Evolutionary conservation across 805 yeast genomes (phyloP).

Genomic region (Barnettozyma salicaria): DNA sequence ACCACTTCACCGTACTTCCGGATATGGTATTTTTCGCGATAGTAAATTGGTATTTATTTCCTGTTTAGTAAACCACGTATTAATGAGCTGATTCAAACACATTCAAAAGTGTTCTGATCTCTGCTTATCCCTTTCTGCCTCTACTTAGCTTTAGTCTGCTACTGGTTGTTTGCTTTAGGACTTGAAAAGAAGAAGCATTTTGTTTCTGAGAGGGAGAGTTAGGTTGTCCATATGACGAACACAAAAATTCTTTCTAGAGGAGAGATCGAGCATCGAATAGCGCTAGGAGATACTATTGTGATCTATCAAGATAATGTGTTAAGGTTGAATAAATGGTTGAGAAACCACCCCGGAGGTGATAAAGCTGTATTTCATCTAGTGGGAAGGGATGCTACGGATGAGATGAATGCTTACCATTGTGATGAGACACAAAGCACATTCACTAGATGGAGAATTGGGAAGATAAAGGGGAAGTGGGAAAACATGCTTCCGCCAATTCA

Average conservation of each 20-base stretch:
- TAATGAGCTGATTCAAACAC: too few species aligned
- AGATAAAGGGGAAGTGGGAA: conserved; percentile 58
- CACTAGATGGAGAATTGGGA: conserved; percentile 58
- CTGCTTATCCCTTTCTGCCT: neutral
- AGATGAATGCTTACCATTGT: conserved; percentile 78
- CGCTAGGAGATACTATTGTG: conserved; percentile 63
- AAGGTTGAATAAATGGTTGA: conserved; percentile 64
- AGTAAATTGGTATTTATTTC: too few species aligned
- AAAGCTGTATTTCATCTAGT: conserved; percentile 78
- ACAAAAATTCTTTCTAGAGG: conserved; percentile 30
- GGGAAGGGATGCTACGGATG: conserved; percentile 88
- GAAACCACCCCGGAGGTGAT: conserved; percentile 83
- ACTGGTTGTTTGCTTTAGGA: neutral
- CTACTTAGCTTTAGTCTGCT: neutral
- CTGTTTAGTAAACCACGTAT: too few species aligned
- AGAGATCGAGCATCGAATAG: conserved; percentile 54
- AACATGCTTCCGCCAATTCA: conserved; percentile 85
- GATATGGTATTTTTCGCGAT: neutral
- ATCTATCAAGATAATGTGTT: conserved; percentile 58
- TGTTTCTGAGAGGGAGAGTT: neutral
- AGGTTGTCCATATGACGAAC: conserved; percentile 13
- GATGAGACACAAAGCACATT: conserved; percentile 49
- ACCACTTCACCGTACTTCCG: too few species aligned
- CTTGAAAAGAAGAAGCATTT: neutral
- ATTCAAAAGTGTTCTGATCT: too few species aligned